A percentile compares a stretch with the other conserved stretches of the same genome.
Evolutionary conservation across 441 rosid genomes (phyloP).

Genomic region (Omphalea diandra): DNA sequence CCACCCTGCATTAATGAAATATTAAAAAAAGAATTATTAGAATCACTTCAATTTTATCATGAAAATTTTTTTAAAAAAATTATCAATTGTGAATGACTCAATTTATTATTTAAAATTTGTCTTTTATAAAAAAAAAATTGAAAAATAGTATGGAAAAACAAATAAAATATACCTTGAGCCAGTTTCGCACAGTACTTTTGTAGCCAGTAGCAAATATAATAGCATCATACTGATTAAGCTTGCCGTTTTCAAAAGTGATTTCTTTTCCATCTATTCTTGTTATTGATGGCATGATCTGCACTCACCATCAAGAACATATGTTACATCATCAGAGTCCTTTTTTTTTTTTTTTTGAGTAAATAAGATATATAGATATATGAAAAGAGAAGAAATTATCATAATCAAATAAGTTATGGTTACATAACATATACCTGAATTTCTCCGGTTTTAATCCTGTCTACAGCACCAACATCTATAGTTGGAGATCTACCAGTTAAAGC

Average conservation of each 20-base stretch:
- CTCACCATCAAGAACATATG: not conserved
- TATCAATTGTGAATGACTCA: too few species aligned
- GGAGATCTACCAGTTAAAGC: slow-evolving; percentile 38
- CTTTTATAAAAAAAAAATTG: not conserved
- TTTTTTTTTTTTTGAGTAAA: not conserved
- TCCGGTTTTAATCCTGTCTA: slow-evolving; percentile 30
- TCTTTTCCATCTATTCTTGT: slow-evolving; percentile 26
- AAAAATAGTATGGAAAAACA: not conserved
- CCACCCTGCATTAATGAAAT: slow-evolving; percentile 17
- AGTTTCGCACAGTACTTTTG: slow-evolving; percentile 37
- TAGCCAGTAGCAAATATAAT: slow-evolving; percentile 57
- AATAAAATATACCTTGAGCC: slow-evolving; percentile 50
- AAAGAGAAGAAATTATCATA: not conserved
- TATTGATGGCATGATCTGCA: slow-evolving; percentile 33
- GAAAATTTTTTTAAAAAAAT: too few species aligned
- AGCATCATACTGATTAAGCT: slow-evolving; percentile 22
- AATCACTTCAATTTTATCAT: too few species aligned
- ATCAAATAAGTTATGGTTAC: too few species aligned
- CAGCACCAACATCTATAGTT: slow-evolving; percentile 54
- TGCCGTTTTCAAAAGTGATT: slow-evolving; percentile 32
- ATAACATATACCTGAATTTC: slow-evolving; percentile 27
- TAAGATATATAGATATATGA: too few species aligned
- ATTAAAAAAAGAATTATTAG: too few species aligned
- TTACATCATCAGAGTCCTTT: too few species aligned
- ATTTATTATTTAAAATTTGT: not conserved